A percentile compares a stretch with the other conserved stretches of the same genome.
These are phyloP conservation scores for Lathyrus tuberosus DNA, from an alignment of 306 rosid species.

Conservation along the genomic window DNA sequence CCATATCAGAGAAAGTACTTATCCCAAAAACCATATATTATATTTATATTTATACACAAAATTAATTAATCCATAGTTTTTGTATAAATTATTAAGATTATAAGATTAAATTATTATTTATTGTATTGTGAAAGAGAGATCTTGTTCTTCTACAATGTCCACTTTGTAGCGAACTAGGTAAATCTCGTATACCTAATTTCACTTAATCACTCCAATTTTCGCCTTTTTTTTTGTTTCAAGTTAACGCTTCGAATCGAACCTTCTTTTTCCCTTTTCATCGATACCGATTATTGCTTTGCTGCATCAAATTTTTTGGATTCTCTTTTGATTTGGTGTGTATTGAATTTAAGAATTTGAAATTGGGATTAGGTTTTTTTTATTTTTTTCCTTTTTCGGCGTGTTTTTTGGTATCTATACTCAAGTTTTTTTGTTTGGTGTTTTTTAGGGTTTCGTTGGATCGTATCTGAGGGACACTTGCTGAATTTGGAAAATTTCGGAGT, in stretches of 20 bases:
- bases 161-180: slow-evolving; percentile 44
- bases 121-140: slow-evolving; percentile 40
- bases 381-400: not conserved
- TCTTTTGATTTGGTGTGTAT: not conserved
- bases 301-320: not conserved
- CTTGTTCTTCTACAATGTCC: slow-evolving; percentile 48
- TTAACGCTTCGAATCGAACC: slow-evolving; percentile 44
- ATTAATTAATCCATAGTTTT: slow-evolving; percentile 11
- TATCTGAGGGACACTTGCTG: slow-evolving; percentile 33
- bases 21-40: slow-evolving; percentile 28
- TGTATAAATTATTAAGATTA: slow-evolving; percentile 10
- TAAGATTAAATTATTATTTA: slow-evolving; percentile 9
- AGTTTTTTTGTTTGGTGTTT: slow-evolving; percentile 31
- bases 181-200: slow-evolving; percentile 35
- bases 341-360: not conserved
- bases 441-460: slow-evolving; percentile 52
- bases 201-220: slow-evolving; percentile 38
- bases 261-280: slow-evolving; percentile 45
- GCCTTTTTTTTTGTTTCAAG: slow-evolving; percentile 6
- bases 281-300: slow-evolving; percentile 37
- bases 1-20: slow-evolving; percentile 37
- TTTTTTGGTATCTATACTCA: slow-evolving; percentile 20
- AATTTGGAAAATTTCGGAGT: slow-evolving; percentile 40
- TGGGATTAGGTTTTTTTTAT: slow-evolving; percentile 1
- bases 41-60: not conserved